These are phyloP conservation scores for Chenopodium suecicum DNA, from an alignment of 148 eudicot species.

Conservation along the genomic window DNA sequence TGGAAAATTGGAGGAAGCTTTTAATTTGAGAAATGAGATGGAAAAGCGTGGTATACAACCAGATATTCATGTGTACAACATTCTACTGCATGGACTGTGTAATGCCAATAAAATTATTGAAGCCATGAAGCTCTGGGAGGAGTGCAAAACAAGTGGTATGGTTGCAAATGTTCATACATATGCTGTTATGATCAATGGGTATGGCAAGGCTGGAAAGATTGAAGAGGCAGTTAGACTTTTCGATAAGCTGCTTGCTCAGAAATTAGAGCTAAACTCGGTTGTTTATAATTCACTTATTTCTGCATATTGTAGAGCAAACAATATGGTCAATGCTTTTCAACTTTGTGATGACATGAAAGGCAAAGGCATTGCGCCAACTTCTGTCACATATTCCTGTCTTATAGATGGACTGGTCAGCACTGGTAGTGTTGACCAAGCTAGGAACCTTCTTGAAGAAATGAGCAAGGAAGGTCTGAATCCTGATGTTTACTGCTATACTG, in stretches of 20 bases:
- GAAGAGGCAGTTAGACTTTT: conserved; percentile 59
- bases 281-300: conserved; percentile 66
- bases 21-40: conserved; percentile 70
- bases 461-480: conserved; percentile 56
- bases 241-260: conserved; percentile 44
- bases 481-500: conserved; percentile 72
- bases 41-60: conserved; percentile 48
- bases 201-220: conserved; percentile 59
- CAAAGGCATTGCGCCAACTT: conserved; percentile 55
- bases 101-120: conserved; percentile 63
- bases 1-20: conserved; percentile 63
- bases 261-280: conserved; percentile 48
- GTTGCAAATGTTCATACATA: conserved; percentile 53
- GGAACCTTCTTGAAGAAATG: conserved; percentile 53
- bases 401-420: conserved; percentile 59
- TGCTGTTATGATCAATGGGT: conserved; percentile 71
- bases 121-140: conserved; percentile 59
- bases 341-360: conserved; percentile 67
- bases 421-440: conserved; percentile 56
- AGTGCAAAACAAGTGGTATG: conserved; percentile 47
- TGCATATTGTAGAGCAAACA: conserved; percentile 50
- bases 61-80: conserved; percentile 53
- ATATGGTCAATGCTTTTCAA: conserved; percentile 56
- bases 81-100: conserved; percentile 55
- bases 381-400: conserved; percentile 61